These are phyloP conservation scores for Croton setiger DNA, from an alignment of 441 rosid genomes.

Conservation along the genomic window DNA sequence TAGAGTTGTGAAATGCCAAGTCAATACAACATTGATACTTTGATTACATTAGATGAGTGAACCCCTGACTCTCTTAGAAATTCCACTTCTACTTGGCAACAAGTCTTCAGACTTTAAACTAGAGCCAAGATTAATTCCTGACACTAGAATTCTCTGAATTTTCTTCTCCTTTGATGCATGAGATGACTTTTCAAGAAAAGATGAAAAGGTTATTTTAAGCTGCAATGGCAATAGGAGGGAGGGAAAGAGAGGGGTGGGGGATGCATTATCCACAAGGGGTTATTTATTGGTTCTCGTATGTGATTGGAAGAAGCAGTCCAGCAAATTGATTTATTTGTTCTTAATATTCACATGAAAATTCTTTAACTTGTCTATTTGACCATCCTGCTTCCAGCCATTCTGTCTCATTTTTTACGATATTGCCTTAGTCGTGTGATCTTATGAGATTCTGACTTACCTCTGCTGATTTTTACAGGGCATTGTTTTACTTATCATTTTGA, in stretches of 20 bases:
- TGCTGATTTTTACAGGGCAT: constrained; percentile 57
- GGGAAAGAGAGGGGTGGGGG: no score
- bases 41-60: neutral
- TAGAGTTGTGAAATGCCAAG: neutral
- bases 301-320: neutral
- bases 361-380: neutral
- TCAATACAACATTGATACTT: neutral
- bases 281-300: neutral
- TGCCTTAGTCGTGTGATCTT: neutral
- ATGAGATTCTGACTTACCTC: constrained; percentile 26
- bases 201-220: neutral
- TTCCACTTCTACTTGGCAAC: no score
- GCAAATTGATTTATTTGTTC: neutral
- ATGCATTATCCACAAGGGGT: neutral
- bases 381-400: neutral
- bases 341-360: neutral
- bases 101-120: neutral
- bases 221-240: neutral
- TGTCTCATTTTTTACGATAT: neutral
- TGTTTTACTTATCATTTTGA: constrained; percentile 78
- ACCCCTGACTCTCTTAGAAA: neutral
- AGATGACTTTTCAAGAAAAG: neutral
- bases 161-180: neutral
- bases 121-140: neutral
- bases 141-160: neutral